Percentiles rank a stretch among this genome's conserved stretches.
phyloP scores from a whole-genome alignment of 2,329 filamentous ascomycete species.

The Geosmithia putterillii region DNA sequence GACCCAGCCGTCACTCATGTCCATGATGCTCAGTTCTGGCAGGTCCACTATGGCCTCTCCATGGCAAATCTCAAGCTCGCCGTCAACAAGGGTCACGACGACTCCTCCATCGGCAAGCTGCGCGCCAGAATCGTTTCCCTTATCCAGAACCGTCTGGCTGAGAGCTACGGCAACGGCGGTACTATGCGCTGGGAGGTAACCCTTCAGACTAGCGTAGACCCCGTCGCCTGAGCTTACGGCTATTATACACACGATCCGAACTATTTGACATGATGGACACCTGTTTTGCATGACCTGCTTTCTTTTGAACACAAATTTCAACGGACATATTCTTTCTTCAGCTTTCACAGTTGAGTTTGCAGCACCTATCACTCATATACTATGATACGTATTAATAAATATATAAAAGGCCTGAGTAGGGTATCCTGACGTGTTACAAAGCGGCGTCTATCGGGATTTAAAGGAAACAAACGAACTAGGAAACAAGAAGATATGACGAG shows the following conservation, averaged over 20 bases:
- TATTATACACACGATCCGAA: neutral
- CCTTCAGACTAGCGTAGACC: slow-evolving; percentile 52
- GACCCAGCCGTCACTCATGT: slow-evolving; percentile 66
- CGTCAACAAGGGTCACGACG: slow-evolving; percentile 51
- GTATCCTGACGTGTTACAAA: slow-evolving; percentile 12
- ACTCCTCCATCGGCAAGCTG: slow-evolving; percentile 59
- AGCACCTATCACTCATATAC: too few relatives aligned
- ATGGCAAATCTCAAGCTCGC: slow-evolving; percentile 88
- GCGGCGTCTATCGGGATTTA: slow-evolving; percentile 5
- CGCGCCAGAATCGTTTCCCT: slow-evolving; percentile 65
- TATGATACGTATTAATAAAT: neutral
- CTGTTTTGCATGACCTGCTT: neutral
- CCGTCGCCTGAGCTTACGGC: neutral
- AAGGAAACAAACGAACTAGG: neutral
- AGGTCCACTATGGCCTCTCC: slow-evolving; percentile 92
- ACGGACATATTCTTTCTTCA: too few relatives aligned
- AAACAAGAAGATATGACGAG: neutral
- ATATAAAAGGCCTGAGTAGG: slow-evolving; percentile 12
- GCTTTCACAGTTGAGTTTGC: too few relatives aligned
- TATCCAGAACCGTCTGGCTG: slow-evolving; percentile 75
- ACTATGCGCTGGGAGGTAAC: slow-evolving; percentile 89
- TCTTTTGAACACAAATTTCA: too few relatives aligned
- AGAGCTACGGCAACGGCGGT: slow-evolving; percentile 70
- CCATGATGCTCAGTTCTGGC: slow-evolving; percentile 93
- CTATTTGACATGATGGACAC: neutral